Percentiles rank a stretch among this genome's conserved stretches.
Evolutionary conservation across 2,329 filamentous ascomycete species (phyloP).

Genomic region (Ilyonectria robusta): DNA sequence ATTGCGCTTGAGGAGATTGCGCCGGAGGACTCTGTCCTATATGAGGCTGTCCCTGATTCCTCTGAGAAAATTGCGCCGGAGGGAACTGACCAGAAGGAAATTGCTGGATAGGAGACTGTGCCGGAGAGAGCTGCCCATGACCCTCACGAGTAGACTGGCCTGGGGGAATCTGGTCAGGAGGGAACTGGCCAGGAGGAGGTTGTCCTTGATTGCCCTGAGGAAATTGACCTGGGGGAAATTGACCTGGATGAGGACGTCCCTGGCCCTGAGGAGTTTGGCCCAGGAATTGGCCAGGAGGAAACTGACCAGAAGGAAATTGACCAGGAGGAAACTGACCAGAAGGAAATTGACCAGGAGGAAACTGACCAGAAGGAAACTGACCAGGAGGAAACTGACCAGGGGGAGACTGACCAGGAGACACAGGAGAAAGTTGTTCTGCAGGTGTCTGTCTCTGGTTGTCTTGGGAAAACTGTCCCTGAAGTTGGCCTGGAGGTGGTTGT

Average conservation of each 20-base stretch:
- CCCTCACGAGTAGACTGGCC: background rate
- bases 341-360: background rate
- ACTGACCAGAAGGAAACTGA: background rate
- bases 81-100: background rate
- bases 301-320: background rate
- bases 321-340: background rate
- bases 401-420: background rate
- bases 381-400: slow-evolving; percentile 10
- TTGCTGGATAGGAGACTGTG: background rate
- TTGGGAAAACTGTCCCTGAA: background rate
- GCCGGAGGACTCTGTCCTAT: background rate
- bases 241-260: background rate
- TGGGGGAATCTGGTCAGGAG: background rate
- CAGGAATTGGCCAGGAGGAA: background rate
- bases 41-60: background rate
- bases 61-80: background rate
- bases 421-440: background rate
- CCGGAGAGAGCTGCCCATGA: background rate
- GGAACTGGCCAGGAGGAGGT: slow-evolving; percentile 5
- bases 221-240: background rate
- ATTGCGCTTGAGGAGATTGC: background rate
- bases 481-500: background rate
- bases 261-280: background rate
- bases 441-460: background rate
- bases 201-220: background rate